These are phyloP conservation scores for Xylariaceae sp. DNA, from an alignment of 2,329 filamentous ascomycete species.

Conservation along the genomic window DNA sequence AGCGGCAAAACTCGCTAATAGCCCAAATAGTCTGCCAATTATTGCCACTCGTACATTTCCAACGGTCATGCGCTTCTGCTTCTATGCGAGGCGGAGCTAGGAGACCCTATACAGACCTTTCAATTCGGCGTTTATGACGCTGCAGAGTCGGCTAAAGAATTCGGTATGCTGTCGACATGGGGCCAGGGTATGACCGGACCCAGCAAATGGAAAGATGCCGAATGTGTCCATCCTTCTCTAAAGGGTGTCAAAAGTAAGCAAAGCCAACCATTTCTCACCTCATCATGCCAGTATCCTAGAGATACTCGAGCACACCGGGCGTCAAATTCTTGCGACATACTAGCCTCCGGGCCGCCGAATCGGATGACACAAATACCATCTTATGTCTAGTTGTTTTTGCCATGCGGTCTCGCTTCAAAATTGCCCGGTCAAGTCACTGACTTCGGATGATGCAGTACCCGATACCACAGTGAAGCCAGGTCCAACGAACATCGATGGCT, in stretches of 20 bases:
- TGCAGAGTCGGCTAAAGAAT: constrained; percentile 55
- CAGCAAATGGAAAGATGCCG: constrained; percentile 70
- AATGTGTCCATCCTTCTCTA: constrained; percentile 58
- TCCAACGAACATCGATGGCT: constrained; percentile 42
- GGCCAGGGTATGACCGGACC: constrained; percentile 65
- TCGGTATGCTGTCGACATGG: constrained; percentile 63
- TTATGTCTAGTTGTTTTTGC: background rate
- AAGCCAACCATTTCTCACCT: no score
- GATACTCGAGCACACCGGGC: no score
- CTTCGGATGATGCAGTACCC: constrained; percentile 36
- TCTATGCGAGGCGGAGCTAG: constrained; percentile 80
- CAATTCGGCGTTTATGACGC: constrained; percentile 56
- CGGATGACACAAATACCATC: background rate
- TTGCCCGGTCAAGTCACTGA: constrained; percentile 2
- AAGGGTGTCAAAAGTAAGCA: constrained; percentile 60
- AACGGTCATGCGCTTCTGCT: constrained; percentile 69
- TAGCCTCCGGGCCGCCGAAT: no score
- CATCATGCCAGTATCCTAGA: no score
- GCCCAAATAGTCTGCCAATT: constrained; percentile 57
- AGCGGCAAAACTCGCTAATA: constrained; percentile 11
- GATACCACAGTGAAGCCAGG: constrained; percentile 46
- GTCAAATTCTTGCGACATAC: no score
- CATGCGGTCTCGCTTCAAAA: background rate
- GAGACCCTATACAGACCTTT: constrained; percentile 67
- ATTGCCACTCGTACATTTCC: constrained; percentile 62